Conservation (phyloP, 179 eudicot species). For the Beta macrorhiza region DNA sequence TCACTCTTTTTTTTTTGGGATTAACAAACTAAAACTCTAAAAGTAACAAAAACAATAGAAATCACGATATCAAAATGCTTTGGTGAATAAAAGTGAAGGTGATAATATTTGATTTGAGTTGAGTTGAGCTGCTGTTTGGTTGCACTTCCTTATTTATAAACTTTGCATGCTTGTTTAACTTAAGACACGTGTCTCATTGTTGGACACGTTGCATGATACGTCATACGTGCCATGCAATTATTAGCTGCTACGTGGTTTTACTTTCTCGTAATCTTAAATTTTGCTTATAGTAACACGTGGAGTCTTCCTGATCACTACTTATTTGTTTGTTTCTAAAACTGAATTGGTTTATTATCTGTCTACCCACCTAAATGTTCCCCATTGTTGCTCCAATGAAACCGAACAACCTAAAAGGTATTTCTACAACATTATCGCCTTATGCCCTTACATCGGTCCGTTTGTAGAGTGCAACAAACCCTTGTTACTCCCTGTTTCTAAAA, state of each 20-base stretch:
- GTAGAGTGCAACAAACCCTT: too few species aligned
- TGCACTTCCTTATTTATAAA: constrained; percentile 15
- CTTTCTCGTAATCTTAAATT: not conserved
- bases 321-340: too few species aligned
- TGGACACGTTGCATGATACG: constrained; percentile 29
- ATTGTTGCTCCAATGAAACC: too few species aligned
- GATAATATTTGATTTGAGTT: not conserved
- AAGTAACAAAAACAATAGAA: not conserved
- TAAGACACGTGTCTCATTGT: constrained; percentile 36
- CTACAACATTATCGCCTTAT: too few species aligned
- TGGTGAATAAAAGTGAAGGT: not conserved
- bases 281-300: not conserved
- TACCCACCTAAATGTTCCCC: too few species aligned
- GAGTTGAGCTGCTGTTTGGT: not conserved
- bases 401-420: too few species aligned
- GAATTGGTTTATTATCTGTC: too few species aligned
- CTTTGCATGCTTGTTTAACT: not conserved
- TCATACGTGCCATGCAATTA: constrained; percentile 30
- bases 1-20: not conserved
- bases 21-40: not conserved
- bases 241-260: constrained; percentile 24
- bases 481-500: too few species aligned
- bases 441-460: too few species aligned
- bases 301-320: not conserved
- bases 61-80: not conserved